Conservation (phyloP, 768 basidiomycete species). For the Suillus bovinus region DNA sequence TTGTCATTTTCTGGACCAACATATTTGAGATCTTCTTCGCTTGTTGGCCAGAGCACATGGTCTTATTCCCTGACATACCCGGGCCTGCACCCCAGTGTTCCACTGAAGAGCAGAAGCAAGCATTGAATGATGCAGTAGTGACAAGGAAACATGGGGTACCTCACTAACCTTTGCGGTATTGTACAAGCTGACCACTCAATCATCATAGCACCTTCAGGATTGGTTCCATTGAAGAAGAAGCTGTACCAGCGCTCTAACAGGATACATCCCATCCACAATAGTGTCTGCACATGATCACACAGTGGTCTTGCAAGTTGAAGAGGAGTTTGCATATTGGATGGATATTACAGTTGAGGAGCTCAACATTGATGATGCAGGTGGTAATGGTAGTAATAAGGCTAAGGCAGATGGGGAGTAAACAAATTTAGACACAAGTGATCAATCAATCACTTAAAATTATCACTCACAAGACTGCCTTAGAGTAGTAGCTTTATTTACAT, state of each 20-base stretch:
- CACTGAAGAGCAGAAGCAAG: background rate
- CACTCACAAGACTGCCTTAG: background rate
- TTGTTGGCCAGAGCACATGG: background rate
- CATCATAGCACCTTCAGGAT: background rate
- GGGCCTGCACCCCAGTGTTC: background rate
- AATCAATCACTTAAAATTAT: background rate
- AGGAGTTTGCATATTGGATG: background rate
- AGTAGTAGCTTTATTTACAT: background rate
- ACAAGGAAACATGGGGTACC: background rate
- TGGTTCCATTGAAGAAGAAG: background rate
- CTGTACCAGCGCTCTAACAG: background rate
- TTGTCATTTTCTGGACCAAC: background rate
- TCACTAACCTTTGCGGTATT: background rate
- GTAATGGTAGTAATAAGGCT: background rate
- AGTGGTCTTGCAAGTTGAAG: background rate
- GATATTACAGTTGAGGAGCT: background rate
- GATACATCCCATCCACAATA: background rate
- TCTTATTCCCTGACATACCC: background rate
- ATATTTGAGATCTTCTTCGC: background rate
- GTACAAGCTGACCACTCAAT: background rate
- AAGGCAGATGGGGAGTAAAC: background rate
- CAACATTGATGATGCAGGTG: background rate
- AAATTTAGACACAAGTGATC: background rate
- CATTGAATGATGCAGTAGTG: background rate
- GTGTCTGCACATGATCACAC: background rate